A percentile compares a stretch with the other conserved stretches of the same genome.
Conservation (phyloP, 1,284 basidiomycete genomes). For the Boletus smithii region DNA sequence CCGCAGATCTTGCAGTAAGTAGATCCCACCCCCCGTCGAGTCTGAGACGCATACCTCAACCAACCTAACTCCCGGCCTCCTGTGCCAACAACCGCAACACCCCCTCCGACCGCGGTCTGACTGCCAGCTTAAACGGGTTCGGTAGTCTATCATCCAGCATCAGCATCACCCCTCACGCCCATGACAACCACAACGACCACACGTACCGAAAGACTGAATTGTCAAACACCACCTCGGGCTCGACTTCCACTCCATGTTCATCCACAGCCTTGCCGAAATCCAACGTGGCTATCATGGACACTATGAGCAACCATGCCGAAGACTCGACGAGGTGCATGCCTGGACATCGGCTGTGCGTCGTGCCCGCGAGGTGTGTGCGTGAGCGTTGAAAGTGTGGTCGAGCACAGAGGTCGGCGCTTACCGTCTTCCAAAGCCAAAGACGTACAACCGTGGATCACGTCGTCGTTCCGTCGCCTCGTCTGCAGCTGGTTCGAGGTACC, state of each 20-base stretch:
- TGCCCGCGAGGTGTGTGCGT: too few species aligned
- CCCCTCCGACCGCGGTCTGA: constrained; percentile 48
- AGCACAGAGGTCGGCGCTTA: constrained; percentile 18
- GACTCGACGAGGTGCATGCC: constrained; percentile 52
- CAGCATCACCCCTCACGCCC: not conserved
- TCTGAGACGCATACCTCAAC: too few species aligned
- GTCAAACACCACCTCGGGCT: constrained; percentile 46
- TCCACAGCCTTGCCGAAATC: constrained; percentile 49
- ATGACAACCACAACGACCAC: constrained; percentile 22
- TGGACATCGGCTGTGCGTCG: constrained; percentile 42
- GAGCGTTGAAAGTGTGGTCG: not conserved
- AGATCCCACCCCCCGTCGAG: not conserved
- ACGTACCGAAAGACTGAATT: constrained; percentile 46
- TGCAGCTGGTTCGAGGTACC: constrained; percentile 40
- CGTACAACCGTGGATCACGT: constrained; percentile 45
- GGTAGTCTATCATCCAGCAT: constrained; percentile 38
- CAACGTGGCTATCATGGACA: constrained; percentile 50
- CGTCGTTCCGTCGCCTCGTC: constrained; percentile 33
- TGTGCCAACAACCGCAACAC: constrained; percentile 42
- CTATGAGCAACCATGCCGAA: constrained; percentile 50
- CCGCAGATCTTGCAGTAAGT: too few species aligned
- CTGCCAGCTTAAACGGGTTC: constrained; percentile 44
- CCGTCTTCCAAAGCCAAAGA: constrained; percentile 59
- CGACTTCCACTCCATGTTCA: constrained; percentile 42
- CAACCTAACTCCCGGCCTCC: too few species aligned